Base-by-base conservation (phyloP, 495 filamentous ascomycete genomes). In the Tuber borchii region DNA sequence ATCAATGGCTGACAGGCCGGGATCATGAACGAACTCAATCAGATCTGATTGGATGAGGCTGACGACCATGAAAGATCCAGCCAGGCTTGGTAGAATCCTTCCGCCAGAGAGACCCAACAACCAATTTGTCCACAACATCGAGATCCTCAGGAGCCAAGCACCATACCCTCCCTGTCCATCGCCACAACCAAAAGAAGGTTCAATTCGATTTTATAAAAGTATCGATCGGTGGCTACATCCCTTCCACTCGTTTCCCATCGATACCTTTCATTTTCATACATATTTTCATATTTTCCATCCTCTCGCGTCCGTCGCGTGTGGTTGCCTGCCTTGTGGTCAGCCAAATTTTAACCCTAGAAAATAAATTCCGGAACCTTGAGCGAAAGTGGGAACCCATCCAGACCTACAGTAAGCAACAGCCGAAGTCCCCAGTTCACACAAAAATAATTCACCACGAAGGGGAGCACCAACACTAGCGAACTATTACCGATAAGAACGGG, bases 221-320 rank as follows among this genome's bases (percentile, higher is more conserved):
- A 79, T 73, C 68, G 71, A 73, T 71, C 34, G 78, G 70, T 79
- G 75, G 39, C 48, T 72, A 73, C 34, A 74, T 39, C 73, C 75
- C 77, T 43, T 48, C 45, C 70, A 71, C 44, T 77, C 73, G 46
- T 75, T 77, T 51, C 61, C 73, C 78, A 70, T 71, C 73, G 45
- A 70, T 78, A 79, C 75, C 77, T 44, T 69, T 68, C 44, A 39
- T 69, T 44, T 42, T 78, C 73, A 79, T 79, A 79, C 78, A 79
- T 79, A 79, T 79, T 74, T 73, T 45, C 61, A 61, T 72, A 44
- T 70, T 56, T 72, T 56, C 71, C 31, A 70, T 78, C 70, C 61
- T 65, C 76, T 79, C 78, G 78, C 78, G 76, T 65, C 22, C 20
- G 22, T 79, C 73, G 76, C 78, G 76, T 79, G 73, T 79, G 73